Evolutionary conservation across 805 yeast species (phyloP), one percentile per base, ranked within the genome.

Genomic region (Myxozyma geophila): DNA sequence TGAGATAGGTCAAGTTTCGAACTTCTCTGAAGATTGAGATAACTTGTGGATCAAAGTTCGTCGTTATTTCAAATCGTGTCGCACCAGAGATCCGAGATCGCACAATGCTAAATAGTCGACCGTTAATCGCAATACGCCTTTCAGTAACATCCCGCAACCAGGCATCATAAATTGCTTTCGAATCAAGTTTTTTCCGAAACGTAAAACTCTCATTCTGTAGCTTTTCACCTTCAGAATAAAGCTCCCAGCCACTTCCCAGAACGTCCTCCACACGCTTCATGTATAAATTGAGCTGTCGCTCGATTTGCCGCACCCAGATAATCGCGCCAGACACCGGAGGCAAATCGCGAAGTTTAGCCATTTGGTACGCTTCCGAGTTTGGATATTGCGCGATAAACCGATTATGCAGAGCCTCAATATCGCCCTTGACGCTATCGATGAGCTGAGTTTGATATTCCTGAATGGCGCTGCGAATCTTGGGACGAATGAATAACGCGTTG

Each of bases 221-320:
- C 64, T 81, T 83, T 58, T 80, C 82, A 0, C 97, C 97, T 58
- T 87, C 91, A 1, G 87, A 82, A 62, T 83, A 85, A 9, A 79
- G 75, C 21, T 74, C 76, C 92, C 92, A 88, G 7, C 85, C 84
- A 17, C 78, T 71, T 0, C 92, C 89, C 7, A 88, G 75, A 3
- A 87, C 79, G 12, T 79, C 73, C 50, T 82, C 84, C 7, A 87
- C 74, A 37, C 84, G 78, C 3, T 72, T 68, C 39, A 79, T 70
- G n/a, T 85, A 72, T 28, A 75, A 73, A 2, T 75, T 73, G 2
- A 86, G 70, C 54, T 82, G 82, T 33, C 74, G 67, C 41, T 78
- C 80, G 1, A 85, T 76, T 67, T 85, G 87, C n/a, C 75, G 77
- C 12, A 82, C 81, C 85, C 88, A 83, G 1, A 82, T 71, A 5